Evolutionary conservation across 1,284 basidiomycete species (phyloP).

Genomic region (Phylloporus sp.): DNA sequence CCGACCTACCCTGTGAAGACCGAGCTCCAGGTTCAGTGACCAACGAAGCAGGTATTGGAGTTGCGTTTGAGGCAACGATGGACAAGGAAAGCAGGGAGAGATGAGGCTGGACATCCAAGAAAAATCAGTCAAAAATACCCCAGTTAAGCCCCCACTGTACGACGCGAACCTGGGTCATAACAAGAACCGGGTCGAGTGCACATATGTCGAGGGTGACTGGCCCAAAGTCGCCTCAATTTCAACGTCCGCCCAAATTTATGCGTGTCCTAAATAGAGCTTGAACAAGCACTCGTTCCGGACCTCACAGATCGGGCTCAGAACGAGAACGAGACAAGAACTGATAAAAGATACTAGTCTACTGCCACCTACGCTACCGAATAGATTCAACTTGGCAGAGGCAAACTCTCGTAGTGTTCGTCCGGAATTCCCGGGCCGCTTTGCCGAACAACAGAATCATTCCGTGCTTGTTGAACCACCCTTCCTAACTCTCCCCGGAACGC

Average conservation of each 20-base stretch:
- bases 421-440: neutral
- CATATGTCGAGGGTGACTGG: constrained; percentile 11
- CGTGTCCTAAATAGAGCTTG: constrained; percentile 15
- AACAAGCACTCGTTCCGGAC: constrained; percentile 9
- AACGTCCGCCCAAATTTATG: constrained; percentile 34
- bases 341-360: neutral
- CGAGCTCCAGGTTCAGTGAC: constrained; percentile 28
- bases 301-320: neutral
- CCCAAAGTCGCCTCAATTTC: constrained; percentile 13
- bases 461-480: neutral
- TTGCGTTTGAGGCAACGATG: constrained; percentile 55
- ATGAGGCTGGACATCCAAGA: constrained; percentile 21
- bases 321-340: neutral
- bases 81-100: constrained; percentile 69
- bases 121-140: constrained; percentile 7
- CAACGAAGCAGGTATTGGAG: constrained; percentile 46
- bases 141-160: neutral
- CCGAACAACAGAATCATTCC: neutral
- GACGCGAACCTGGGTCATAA: constrained; percentile 34
- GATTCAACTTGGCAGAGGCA: neutral
- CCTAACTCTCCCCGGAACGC: no score
- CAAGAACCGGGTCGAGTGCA: constrained; percentile 14
- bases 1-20: constrained; percentile 22
- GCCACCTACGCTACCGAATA: neutral
- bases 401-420: neutral